These are phyloP conservation scores for Claviceps quebecensis DNA, from an alignment of 2,329 filamentous ascomycete species.

Conservation along the genomic window DNA sequence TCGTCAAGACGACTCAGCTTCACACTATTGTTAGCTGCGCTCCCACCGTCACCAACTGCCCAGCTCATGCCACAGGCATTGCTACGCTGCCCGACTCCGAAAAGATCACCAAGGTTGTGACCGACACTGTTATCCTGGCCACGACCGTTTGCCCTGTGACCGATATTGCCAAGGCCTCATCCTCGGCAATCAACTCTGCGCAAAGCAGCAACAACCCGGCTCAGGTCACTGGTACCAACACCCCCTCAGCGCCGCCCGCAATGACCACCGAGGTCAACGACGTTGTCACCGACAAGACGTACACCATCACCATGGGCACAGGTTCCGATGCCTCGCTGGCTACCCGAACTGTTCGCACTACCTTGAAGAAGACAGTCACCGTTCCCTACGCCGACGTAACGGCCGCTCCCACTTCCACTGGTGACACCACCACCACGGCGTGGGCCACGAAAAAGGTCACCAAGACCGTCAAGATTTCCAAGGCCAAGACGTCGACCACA, in stretches of 20 bases:
- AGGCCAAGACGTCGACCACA: conserved; percentile 10
- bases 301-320: conserved; percentile 22
- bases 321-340: conserved; percentile 19
- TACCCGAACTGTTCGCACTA: conserved; percentile 30
- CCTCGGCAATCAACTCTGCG: conserved; percentile 5
- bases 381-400: conserved; percentile 12
- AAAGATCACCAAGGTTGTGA: conserved; percentile 20
- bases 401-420: conserved; percentile 6
- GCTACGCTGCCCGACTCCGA: conserved; percentile 22
- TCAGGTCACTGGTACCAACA: not conserved
- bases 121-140: conserved; percentile 23
- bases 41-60: conserved; percentile 44
- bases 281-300: conserved; percentile 18
- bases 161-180: conserved; percentile 26
- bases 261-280: conserved; percentile 15
- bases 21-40: conserved; percentile 45
- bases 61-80: conserved; percentile 18
- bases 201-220: conserved; percentile 13
- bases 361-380: conserved; percentile 24
- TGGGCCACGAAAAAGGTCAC: conserved; percentile 24
- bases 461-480: conserved; percentile 19
- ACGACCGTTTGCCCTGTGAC: conserved; percentile 32
- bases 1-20: conserved; percentile 40
- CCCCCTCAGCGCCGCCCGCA: conserved; percentile 10
- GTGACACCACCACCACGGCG: conserved; percentile 22